These are phyloP conservation scores for Phytophthora tentaculata DNA, from an alignment of 352 stramenopile genomes.

Conservation along the genomic window DNA sequence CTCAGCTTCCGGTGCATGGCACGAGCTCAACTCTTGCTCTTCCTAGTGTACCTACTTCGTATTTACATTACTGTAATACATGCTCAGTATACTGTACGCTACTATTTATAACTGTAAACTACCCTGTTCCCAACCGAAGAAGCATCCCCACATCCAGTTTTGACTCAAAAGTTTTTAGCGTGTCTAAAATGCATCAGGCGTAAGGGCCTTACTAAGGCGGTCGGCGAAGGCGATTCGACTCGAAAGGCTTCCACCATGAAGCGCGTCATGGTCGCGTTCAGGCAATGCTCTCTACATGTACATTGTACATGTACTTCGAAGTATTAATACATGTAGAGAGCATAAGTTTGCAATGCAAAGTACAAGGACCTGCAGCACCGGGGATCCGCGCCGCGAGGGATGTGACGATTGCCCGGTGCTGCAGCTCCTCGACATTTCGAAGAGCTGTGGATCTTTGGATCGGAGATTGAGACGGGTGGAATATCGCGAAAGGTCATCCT, in stretches of 20 bases:
- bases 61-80: too few species aligned
- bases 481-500: background rate
- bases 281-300: background rate
- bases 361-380: slow-evolving; percentile 12
- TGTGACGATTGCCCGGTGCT: slow-evolving; percentile 16
- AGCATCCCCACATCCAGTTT: slow-evolving; percentile 37
- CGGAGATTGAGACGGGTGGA: slow-evolving; percentile 1
- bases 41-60: too few species aligned
- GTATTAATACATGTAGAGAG: background rate
- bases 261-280: slow-evolving; percentile 5
- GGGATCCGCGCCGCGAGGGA: slow-evolving; percentile 1
- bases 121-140: background rate
- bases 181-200: slow-evolving; percentile 14
- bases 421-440: slow-evolving; percentile 19
- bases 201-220: too few species aligned
- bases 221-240: too few species aligned
- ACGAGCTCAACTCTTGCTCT: slow-evolving; percentile 1
- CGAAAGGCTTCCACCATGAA: slow-evolving; percentile 9
- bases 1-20: slow-evolving; percentile 21
- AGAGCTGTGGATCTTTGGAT: slow-evolving; percentile 1
- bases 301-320: background rate
- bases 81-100: too few species aligned
- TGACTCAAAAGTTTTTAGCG: too few species aligned
- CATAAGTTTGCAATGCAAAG: background rate
- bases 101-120: too few species aligned